A percentile compares a stretch with the other conserved stretches of the same genome.
Evolutionary conservation across 306 rosid genomes (phyloP).

Genomic region (Erythrophleum fordii): DNA sequence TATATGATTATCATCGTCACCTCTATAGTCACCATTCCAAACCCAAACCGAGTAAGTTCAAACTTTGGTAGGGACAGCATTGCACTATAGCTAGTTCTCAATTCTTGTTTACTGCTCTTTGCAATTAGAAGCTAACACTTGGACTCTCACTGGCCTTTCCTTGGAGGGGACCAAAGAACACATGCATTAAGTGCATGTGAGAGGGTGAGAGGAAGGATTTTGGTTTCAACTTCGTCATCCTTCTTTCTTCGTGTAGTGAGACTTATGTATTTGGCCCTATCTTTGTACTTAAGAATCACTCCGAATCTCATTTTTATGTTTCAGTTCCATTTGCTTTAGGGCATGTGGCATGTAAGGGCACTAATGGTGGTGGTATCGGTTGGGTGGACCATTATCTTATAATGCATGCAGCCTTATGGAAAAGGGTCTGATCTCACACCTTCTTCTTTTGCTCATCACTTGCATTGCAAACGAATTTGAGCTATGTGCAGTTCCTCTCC

Average conservation of each 20-base stretch:
- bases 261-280: constrained; percentile 36
- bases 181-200: neutral
- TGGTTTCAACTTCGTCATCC: constrained; percentile 4
- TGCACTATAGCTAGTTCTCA: neutral
- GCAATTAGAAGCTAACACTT: constrained; percentile 39
- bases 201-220: constrained; percentile 7
- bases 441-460: neutral
- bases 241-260: constrained; percentile 11
- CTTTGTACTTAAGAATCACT: constrained; percentile 7
- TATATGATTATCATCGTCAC: too few relatives aligned
- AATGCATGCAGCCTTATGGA: neutral
- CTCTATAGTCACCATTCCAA: neutral
- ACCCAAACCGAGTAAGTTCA: neutral
- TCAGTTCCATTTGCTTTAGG: neutral
- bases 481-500: neutral
- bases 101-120: neutral
- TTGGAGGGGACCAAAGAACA: constrained; percentile 36
- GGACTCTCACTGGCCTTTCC: constrained; percentile 16
- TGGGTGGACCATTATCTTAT: neutral
- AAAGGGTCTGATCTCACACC: neutral
- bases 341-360: constrained; percentile 36
- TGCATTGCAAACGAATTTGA: too few relatives aligned
- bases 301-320: constrained; percentile 20
- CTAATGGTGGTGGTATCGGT: constrained; percentile 32
- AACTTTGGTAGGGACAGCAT: neutral